Evolutionary conservation across 257 asterid genomes (phyloP), one percentile per base, ranked within the genome.

Genomic region (Gentiana macrophylla): DNA sequence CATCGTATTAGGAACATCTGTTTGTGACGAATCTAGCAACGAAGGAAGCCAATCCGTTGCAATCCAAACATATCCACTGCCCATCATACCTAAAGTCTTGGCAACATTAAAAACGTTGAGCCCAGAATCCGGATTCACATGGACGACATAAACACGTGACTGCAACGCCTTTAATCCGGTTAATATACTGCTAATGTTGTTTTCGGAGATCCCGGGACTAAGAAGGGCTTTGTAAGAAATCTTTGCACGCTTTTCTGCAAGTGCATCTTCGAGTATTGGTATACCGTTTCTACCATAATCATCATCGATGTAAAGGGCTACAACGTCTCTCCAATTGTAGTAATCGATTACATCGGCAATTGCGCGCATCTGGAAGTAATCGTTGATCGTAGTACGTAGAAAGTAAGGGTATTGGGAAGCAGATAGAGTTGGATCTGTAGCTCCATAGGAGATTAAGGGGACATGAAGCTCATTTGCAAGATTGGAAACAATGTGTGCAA

Each of bases 1-100:
- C 34, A 57, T 45, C 3, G 65, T 77, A 10, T 67, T 61, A 2
- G 62, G 60, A 59, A 55, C 71, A 36, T 67, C 50, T 37, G 70
- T 45, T 35, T 72, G 72, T 9, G 72, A 67, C 50, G 79, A 63
- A 70, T 86, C 95, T 37, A 86, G 70, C 64, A 75, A 32, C 52
- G 84, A 67, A 34, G 84, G 57, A 64, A 86, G 95, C 95, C 93
- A 86, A 74, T 84, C 84, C 0, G 91, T 84, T 8, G 94, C 73
- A 67, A 88, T 82, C 94, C 94, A 88, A 10, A 84, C 94, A 63
- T 82, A 84, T 63, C 84, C 84, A 4, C 58, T 68, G 50, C 49
- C 54, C 90, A 79, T 77, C 96, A 88, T 88, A 49, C 84, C 88
- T 41, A 82, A 79, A 34, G 60, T 61, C 13, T 68, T 74, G 6